These are phyloP conservation scores for Phytophthora agathidicida DNA, from an alignment of 352 stramenopile genomes.

Conservation along the genomic window DNA sequence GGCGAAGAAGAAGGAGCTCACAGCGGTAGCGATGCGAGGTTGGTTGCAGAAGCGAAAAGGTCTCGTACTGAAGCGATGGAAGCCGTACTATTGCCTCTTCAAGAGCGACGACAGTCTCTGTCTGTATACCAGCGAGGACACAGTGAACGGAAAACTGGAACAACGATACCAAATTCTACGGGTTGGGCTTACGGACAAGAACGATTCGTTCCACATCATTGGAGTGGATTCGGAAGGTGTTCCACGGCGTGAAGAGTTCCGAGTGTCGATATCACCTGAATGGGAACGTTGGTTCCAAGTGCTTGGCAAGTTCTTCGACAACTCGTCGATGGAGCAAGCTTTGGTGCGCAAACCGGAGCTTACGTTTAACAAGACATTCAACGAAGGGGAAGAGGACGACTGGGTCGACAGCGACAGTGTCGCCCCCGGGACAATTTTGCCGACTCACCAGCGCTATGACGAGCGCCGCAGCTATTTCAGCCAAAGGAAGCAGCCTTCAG, in stretches of 20 bases:
- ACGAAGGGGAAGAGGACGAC: constrained; percentile 4
- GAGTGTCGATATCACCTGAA: constrained; percentile 37
- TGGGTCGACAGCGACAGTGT: constrained; percentile 7
- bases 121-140: constrained; percentile 64
- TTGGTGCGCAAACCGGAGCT: constrained; percentile 49
- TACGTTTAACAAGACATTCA: constrained; percentile 15
- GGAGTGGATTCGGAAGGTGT: constrained; percentile 45
- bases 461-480: constrained; percentile 25
- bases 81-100: constrained; percentile 58
- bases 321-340: constrained; percentile 40
- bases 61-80: constrained; percentile 64
- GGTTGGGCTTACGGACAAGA: constrained; percentile 51
- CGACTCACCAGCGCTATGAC: constrained; percentile 11
- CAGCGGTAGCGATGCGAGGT: constrained; percentile 39
- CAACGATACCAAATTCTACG: constrained; percentile 55
- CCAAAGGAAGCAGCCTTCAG: constrained; percentile 25
- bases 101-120: constrained; percentile 59
- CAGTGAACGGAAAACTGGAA: constrained; percentile 53
- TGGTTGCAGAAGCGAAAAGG: constrained; percentile 65
- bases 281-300: constrained; percentile 59
- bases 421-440: background rate
- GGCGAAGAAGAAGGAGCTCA: constrained; percentile 35
- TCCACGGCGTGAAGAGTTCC: constrained; percentile 57
- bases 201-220: constrained; percentile 62
- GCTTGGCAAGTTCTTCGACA: constrained; percentile 52